Evolutionary conservation across 2,329 filamentous ascomycete genomes (phyloP).

Genomic region (Claviceps humidiphila): DNA sequence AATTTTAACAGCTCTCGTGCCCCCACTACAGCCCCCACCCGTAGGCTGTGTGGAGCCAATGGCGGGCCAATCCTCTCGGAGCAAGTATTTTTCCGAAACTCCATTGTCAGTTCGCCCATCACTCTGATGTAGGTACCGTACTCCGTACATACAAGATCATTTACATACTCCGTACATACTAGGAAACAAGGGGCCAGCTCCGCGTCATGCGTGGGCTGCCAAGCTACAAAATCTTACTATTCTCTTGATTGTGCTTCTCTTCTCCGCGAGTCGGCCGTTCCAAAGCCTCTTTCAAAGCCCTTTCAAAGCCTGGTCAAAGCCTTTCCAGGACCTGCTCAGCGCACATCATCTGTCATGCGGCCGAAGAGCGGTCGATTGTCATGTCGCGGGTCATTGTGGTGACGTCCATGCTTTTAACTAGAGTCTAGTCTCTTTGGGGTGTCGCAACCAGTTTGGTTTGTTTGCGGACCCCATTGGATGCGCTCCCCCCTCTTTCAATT

Average conservation of each 20-base stretch:
- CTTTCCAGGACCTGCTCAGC: not conserved
- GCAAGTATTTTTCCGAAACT: not conserved
- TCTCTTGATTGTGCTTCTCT: not conserved
- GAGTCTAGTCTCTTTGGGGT: not conserved
- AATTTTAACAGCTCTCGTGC: conserved; percentile 15
- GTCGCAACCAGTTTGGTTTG: not conserved
- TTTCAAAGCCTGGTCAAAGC: too few species aligned
- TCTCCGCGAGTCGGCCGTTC: not conserved
- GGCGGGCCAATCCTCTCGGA: conserved; percentile 1
- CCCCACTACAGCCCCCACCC: conserved; percentile 8
- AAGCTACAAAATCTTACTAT: not conserved
- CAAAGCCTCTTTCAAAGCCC: too few species aligned
- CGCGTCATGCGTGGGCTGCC: not conserved
- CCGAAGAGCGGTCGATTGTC: not conserved
- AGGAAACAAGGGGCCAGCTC: too few species aligned
- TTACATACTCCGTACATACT: too few species aligned
- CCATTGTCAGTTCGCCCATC: too few species aligned
- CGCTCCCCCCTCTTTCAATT: not conserved
- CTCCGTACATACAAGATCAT: too few species aligned
- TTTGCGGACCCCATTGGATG: conserved; percentile 1
- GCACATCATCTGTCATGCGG: not conserved
- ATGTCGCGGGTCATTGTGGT: not conserved
- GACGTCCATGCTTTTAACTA: not conserved
- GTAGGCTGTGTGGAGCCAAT: not conserved
- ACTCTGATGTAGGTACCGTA: too few species aligned